Evolutionary conservation across 2,329 filamentous ascomycete species (phyloP), one percentile per base, ranked within the genome.

Genomic region (Pleurostoma richardsiae): DNA sequence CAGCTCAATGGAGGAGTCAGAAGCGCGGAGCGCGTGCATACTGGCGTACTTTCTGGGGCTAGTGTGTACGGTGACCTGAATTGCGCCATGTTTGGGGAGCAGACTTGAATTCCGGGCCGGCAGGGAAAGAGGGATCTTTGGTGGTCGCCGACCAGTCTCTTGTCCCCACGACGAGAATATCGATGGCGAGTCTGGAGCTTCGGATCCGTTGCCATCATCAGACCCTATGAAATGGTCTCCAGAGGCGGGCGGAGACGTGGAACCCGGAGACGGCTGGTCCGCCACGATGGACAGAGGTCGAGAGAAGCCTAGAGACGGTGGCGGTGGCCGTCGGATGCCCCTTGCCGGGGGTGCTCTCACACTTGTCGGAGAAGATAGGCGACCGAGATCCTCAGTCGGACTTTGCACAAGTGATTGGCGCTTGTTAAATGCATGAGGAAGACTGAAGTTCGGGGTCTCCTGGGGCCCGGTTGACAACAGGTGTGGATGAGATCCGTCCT

Each of bases 201-300:
- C 41, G 8, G 33, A 36, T 8, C 41, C 44, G 11, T 43, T 43
- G 29, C 46, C 28, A 27, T 31, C 43, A 11, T 31, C 11, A 5
- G 26, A 10, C 19, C 19, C 7, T 28, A 10, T 19, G 30, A 10
- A 10, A 38, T 26, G 30, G 11, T 30, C 10, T 51, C 33, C 11
- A 50, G 44, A 49, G 29, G 41, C 45, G 7, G 58, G 52, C 5
- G 59, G 56, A 5, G 56, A 53, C 10, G 59, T 54, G 30, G 56
- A 50, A 49, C 55, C n/a, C 1, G 74, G 73, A 0, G 77, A 77
- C 0, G 76, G 75, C 41, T 77, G 71, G 48, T 82, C 78, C 44
- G 72, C 61, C 3, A 81, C 76, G 41, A 77, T 71, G 1, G 78
- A 82, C 7, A 81, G 60, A 2, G 77, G 75, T 5, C 76, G 69